Percentiles rank a stretch among this genome's conserved stretches.
phyloP scores from a whole-genome alignment of 805 yeast genomes.

The Deakozyma indianensis region DNA sequence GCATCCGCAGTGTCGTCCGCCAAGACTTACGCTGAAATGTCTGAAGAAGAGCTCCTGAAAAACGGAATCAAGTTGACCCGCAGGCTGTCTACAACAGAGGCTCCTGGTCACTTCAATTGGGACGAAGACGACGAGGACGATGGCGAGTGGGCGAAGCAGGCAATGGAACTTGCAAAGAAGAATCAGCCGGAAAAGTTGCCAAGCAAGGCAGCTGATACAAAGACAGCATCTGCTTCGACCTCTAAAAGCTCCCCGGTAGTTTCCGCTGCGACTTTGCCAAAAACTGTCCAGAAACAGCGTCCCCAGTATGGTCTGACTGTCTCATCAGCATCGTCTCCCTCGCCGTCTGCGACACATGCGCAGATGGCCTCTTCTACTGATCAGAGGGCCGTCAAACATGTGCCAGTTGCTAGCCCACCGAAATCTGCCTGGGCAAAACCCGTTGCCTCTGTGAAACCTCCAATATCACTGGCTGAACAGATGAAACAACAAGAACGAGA shows the following conservation, averaged over 20 bases:
- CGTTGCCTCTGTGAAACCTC: neutral
- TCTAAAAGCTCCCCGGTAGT: neutral
- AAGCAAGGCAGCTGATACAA: neutral
- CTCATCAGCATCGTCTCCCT: neutral
- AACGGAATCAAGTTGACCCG: neutral
- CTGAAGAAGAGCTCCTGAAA: neutral
- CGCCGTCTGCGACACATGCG: neutral
- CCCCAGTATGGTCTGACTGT: neutral
- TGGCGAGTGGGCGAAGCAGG: neutral
- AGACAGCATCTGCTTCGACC: neutral
- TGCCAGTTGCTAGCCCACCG: neutral
- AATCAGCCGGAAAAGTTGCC: neutral
- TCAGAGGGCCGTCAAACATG: neutral
- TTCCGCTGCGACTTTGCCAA: neutral
- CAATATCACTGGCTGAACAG: neutral
- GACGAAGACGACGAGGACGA: conserved; percentile 1
- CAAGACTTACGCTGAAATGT: neutral
- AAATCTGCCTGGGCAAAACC: neutral
- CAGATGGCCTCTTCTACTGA: neutral
- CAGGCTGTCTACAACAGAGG: neutral
- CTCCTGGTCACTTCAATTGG: conserved; percentile 1
- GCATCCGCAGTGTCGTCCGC: too few relatives aligned
- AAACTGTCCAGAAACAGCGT: neutral
- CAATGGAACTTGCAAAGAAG: neutral
- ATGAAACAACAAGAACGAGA: neutral